Evolutionary conservation across 2,329 filamentous ascomycete genomes (phyloP), one percentile per base, ranked within the genome.

Genomic region (Colletotrichum viniferum): DNA sequence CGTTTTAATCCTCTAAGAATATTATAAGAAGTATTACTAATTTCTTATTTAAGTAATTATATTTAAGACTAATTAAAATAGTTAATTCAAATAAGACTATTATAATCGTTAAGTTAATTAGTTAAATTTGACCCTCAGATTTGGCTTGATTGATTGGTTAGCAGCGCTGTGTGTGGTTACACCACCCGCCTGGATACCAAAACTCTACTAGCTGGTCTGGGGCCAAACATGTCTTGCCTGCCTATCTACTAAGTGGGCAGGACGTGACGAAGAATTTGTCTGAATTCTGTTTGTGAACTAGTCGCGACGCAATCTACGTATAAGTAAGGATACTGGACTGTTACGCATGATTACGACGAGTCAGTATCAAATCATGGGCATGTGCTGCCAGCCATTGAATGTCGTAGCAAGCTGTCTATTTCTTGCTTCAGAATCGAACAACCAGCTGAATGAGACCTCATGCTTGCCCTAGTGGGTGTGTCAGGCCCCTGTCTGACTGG

Each of bases 201-300:
- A 10, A 18, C 8, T 43, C 16, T 2, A 43, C 36, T 5, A 48
- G 38, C 38, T 12, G 38, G 18, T 4, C 9, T 21, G 18, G n/a
- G 38, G 38, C 18, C 38, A 48, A n/a, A n/a, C 9, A n/a, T n/a
- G 18, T n/a, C 18, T 43, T n/a, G 16, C 18, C 18, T 43, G 14
- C 3, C 36, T 18, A 1, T 18, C 0, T 43, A n/a, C 18, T 43
- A 43, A 43, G 38, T 9, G 36, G 7, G 38, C 18, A 18, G 38
- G 0, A n/a, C 18, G 16, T 16, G 16, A n/a, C 1, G 8, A 0
- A n/a, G 18, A n/a, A 43, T 0, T 18, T 10, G 18, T 5, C 0
- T n/a, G 8, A n/a, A 10, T 43, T 0, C 10, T n/a, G 0, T 43
- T n/a, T n/a, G 38, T 43, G 18, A 9, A 3, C 0, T 18, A 43